These are phyloP conservation scores for Astragalus membranaceus DNA, from an alignment of 306 rosid genomes.

Conservation along the genomic window DNA sequence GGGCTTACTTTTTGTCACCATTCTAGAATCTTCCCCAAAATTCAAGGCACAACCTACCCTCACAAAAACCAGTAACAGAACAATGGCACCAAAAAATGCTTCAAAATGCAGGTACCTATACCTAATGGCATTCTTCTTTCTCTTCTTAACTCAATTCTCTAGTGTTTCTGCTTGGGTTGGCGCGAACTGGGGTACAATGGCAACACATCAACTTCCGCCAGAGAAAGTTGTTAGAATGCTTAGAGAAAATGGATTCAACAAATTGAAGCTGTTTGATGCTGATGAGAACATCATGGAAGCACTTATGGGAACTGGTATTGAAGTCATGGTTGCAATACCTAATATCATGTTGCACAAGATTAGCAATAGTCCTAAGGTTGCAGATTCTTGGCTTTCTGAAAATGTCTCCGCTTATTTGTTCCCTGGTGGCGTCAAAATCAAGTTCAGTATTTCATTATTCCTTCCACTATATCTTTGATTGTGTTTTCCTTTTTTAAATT, in stretches of 20 bases:
- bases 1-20: neutral
- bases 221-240: slow-evolving; percentile 68
- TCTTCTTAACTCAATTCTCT: slow-evolving; percentile 2
- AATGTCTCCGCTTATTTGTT: slow-evolving; percentile 56
- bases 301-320: slow-evolving; percentile 49
- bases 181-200: slow-evolving; percentile 88
- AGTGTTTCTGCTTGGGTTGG: slow-evolving; percentile 46
- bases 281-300: slow-evolving; percentile 65
- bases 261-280: slow-evolving; percentile 68
- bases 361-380: slow-evolving; percentile 43
- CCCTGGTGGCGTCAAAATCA: slow-evolving; percentile 72
- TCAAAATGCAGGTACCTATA: neutral
- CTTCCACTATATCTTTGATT: neutral
- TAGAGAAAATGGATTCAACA: slow-evolving; percentile 48
- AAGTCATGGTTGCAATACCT: slow-evolving; percentile 80
- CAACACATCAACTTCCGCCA: slow-evolving; percentile 49
- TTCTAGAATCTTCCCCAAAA: slow-evolving; percentile 23
- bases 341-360: slow-evolving; percentile 56
- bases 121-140: slow-evolving; percentile 17
- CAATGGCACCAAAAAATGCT: slow-evolving; percentile 25
- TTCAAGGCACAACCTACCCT: slow-evolving; percentile 17
- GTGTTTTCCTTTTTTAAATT: neutral
- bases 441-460: slow-evolving; percentile 34
- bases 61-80: neutral
- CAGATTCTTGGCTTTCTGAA: slow-evolving; percentile 63